These are phyloP conservation scores for Colletotrichum sp. DNA, from an alignment of 2,329 filamentous ascomycete genomes.

Conservation along the genomic window DNA sequence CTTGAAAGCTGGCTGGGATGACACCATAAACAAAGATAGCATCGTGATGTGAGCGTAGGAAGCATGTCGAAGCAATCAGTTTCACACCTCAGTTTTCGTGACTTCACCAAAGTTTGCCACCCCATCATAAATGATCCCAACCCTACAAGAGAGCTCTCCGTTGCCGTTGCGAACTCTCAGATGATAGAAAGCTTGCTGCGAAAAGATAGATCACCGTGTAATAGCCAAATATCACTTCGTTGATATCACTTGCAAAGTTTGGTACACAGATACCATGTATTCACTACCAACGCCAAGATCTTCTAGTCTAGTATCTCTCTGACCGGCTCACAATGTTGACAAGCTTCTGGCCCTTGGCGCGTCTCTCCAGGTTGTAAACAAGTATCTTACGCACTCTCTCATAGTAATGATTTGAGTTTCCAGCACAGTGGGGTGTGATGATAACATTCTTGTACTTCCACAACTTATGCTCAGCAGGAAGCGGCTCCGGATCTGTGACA, in stretches of 20 bases:
- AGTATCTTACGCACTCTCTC: background rate
- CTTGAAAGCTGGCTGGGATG: background rate
- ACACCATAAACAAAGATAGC: background rate
- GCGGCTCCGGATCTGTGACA: slow-evolving; percentile 80
- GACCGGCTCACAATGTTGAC: background rate
- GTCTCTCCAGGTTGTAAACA: background rate
- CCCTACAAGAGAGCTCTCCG: background rate
- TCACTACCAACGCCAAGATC: background rate
- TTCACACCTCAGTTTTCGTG: background rate
- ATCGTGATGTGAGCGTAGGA: background rate
- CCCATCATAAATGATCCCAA: background rate
- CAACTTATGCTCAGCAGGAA: slow-evolving; percentile 70
- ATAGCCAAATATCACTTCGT: background rate
- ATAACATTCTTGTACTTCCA: slow-evolving; percentile 75
- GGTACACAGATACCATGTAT: background rate
- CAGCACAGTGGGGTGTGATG: slow-evolving; percentile 55
- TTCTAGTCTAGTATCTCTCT: background rate
- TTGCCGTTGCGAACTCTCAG: background rate
- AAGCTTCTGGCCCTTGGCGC: background rate
- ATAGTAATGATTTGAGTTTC: background rate
- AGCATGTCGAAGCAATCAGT: background rate
- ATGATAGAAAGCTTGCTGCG: background rate
- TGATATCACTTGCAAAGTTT: background rate
- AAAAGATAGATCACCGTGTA: background rate
- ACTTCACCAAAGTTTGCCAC: background rate